Percentiles rank a stretch among this genome's conserved stretches.
Conservation (phyloP, 768 basidiomycete species). For the Neoboletus subvelutipes region DNA sequence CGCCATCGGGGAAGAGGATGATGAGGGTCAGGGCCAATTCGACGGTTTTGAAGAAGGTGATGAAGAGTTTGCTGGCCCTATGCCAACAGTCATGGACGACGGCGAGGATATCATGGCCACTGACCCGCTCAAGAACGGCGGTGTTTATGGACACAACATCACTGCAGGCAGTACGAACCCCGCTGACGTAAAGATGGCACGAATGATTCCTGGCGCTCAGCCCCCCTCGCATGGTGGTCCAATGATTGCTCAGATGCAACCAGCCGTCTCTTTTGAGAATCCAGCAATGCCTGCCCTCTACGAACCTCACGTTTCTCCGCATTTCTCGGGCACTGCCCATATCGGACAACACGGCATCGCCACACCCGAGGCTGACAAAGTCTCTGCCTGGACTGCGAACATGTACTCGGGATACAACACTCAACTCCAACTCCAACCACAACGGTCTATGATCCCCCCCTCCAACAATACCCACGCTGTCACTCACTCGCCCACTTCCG, state of each 20-base stretch:
- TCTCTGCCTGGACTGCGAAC: conserved; percentile 31
- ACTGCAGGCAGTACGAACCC: conserved; percentile 34
- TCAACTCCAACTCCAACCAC: conserved; percentile 31
- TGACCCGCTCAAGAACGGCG: conserved; percentile 34
- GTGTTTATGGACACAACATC: conserved; percentile 29
- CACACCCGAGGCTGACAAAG: conserved; percentile 28
- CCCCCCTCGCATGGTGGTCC: conserved; percentile 36
- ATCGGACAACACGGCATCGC: conserved; percentile 21
- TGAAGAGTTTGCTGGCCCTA: conserved; percentile 36
- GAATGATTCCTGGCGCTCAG: conserved; percentile 25
- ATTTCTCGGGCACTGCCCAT: conserved; percentile 26
- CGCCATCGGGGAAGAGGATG: conserved; percentile 57
- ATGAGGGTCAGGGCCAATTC: conserved; percentile 40
- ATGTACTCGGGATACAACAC: conserved; percentile 29
- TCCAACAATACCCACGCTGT: conserved; percentile 39
- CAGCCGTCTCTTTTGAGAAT: conserved; percentile 50
- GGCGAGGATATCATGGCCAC: conserved; percentile 31
- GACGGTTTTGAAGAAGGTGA: conserved; percentile 43
- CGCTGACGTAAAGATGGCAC: conserved; percentile 25
- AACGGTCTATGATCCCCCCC: conserved; percentile 42
- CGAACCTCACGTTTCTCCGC: conserved; percentile 37
- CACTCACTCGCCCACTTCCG: conserved; percentile 22
- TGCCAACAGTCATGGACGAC: conserved; percentile 29
- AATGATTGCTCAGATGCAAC: conserved; percentile 45
- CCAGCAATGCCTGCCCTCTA: conserved; percentile 48